Conservation (phyloP, 1,284 basidiomycete species). For the Stygiomarasmius scandens region DNA sequence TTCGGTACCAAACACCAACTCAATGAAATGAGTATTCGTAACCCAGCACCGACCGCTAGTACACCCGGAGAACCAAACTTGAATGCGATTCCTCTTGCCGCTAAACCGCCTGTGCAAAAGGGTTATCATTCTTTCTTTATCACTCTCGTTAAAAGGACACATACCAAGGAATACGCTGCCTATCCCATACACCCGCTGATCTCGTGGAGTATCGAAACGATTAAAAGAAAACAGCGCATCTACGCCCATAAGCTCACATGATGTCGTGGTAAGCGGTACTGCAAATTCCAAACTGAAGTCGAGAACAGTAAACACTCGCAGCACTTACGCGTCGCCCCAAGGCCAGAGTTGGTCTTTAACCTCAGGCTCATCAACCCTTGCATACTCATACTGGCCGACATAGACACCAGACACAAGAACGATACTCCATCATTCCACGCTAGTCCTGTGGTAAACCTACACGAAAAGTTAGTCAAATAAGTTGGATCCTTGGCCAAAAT, state of each 20-base stretch:
- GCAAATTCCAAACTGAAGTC: neutral
- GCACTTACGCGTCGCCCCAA: conserved; percentile 70
- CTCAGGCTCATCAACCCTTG: conserved; percentile 85
- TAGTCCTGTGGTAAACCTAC: conserved; percentile 50
- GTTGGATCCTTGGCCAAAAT: no score
- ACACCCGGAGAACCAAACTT: conserved; percentile 65
- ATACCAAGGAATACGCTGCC: conserved; percentile 3
- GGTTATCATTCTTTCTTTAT: conserved; percentile 20
- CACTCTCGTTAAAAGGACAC: conserved; percentile 47
- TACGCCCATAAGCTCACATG: conserved; percentile 85
- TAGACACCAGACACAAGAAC: conserved; percentile 73
- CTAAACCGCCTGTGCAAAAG: conserved; percentile 82
- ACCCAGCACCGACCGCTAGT: conserved; percentile 68
- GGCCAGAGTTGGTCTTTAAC: conserved; percentile 77
- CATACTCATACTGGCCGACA: conserved; percentile 77
- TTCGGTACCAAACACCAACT: conserved; percentile 63
- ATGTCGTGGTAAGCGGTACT: conserved; percentile 79
- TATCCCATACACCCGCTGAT: conserved; percentile 52
- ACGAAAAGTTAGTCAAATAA: neutral
- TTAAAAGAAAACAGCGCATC: conserved; percentile 66
- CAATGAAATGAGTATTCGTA: conserved; percentile 64
- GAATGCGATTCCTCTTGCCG: conserved; percentile 66
- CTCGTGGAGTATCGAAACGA: conserved; percentile 60
- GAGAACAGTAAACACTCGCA: neutral
- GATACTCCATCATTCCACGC: conserved; percentile 70